These are phyloP conservation scores for Auxenochlorella pyrenoidosa DNA, from an alignment of 139 green algal genomes.

Conservation along the genomic window DNA sequence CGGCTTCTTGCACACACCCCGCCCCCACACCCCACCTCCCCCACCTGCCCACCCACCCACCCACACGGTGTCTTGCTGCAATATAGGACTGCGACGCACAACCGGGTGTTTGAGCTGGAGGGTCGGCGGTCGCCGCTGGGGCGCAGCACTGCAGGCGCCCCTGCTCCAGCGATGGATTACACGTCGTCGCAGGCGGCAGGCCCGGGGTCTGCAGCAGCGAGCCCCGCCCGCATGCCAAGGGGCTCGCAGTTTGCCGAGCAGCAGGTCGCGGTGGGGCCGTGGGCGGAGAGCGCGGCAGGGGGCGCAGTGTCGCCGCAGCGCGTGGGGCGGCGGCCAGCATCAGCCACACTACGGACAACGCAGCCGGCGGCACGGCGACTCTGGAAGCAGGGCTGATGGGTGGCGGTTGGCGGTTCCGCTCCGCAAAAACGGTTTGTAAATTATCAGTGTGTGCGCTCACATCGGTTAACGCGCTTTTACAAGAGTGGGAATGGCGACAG, in stretches of 20 bases:
- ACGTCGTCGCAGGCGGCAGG: background rate
- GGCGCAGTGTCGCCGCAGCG: background rate
- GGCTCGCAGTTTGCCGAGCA: background rate
- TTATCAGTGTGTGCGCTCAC: too few relatives aligned
- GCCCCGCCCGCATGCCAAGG: background rate
- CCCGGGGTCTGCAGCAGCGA: background rate
- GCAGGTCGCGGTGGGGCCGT: background rate
- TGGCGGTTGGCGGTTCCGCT: too few relatives aligned
- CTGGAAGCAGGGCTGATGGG: background rate
- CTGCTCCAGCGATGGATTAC: background rate
- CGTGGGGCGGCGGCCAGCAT: background rate
- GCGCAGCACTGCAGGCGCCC: background rate
- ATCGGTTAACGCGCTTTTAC: too few relatives aligned
- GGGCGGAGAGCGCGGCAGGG: too few relatives aligned
- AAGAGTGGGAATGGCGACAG: too few relatives aligned
- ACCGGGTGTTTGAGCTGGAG: background rate
- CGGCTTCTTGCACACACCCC: too few relatives aligned
- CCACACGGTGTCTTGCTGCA: background rate
- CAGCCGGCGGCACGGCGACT: background rate
- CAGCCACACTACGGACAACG: background rate
- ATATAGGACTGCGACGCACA: background rate
- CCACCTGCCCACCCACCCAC: background rate
- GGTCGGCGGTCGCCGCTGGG: conserved; percentile 12
- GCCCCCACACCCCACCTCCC: too few relatives aligned
- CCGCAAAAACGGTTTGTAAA: too few relatives aligned